A percentile compares a stretch with the other conserved stretches of the same genome.
These are phyloP conservation scores for Chaetomium strumarium DNA, from an alignment of 2,329 filamentous ascomycete genomes.

Conservation along the genomic window DNA sequence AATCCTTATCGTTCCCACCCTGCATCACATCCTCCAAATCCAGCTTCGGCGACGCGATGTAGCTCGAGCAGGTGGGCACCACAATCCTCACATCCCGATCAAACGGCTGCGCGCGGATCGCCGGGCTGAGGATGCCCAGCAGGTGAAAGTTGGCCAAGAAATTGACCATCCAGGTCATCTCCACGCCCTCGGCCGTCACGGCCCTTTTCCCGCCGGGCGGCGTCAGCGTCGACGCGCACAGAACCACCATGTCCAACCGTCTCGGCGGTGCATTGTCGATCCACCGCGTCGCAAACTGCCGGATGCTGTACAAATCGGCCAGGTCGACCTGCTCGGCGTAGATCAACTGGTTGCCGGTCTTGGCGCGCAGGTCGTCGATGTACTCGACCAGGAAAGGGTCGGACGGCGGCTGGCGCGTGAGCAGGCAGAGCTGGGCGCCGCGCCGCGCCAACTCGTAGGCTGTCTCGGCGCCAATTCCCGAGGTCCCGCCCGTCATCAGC, in stretches of 20 bases:
- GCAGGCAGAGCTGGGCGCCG: constrained; percentile 84
- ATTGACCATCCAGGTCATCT: constrained; percentile 90
- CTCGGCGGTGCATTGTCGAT: constrained; percentile 90
- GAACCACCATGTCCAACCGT: constrained; percentile 81
- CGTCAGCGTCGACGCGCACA: constrained; percentile 76
- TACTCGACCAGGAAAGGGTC: constrained; percentile 91
- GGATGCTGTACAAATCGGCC: constrained; percentile 79
- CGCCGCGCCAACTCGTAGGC: constrained; percentile 68
- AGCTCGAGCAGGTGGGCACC: constrained; percentile 80
- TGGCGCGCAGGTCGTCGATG: constrained; percentile 76
- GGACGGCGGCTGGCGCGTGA: constrained; percentile 73
- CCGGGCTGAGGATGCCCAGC: constrained; percentile 83
- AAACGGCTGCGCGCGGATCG: constrained; percentile 82
- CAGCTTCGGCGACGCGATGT: constrained; percentile 69
- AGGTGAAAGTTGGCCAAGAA: constrained; percentile 95
- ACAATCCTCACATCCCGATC: constrained; percentile 90
- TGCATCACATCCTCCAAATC: constrained; percentile 41
- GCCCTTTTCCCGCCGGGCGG: constrained; percentile 56
- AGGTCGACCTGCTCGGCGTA: constrained; percentile 95
- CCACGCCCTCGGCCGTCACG: constrained; percentile 71
- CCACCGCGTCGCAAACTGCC: constrained; percentile 94
- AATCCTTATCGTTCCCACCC: constrained; percentile 39
- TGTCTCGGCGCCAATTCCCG: constrained; percentile 78
- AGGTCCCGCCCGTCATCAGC: constrained; percentile 90
- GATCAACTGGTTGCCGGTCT: constrained; percentile 77